Evolutionary conservation across 2,329 filamentous ascomycete species (phyloP).

Genomic region (Cytospora mali): DNA sequence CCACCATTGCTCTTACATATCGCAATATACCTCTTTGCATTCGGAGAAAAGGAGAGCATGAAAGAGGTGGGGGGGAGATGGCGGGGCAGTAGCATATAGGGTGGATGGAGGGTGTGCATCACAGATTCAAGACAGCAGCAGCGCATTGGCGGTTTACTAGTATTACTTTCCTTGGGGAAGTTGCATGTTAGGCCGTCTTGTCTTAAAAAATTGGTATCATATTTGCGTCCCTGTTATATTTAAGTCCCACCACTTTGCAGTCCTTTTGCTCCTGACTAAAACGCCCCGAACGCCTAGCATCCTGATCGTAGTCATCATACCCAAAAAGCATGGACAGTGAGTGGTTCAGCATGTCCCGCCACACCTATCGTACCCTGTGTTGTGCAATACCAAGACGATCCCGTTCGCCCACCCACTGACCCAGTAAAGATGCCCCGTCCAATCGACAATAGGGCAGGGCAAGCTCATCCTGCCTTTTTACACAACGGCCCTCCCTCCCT

Average conservation of each 20-base stretch:
- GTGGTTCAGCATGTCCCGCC: not conserved
- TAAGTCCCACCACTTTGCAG: conserved; percentile 4
- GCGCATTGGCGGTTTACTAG: not conserved
- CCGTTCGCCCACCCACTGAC: not conserved
- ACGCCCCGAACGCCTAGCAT: conserved; percentile 27
- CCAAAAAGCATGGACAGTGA: conserved; percentile 9
- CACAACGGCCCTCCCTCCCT: not conserved
- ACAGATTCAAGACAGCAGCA: not conserved
- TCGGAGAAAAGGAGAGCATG: conserved; percentile 12
- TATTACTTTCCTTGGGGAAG: conserved; percentile 4
- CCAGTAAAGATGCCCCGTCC: not conserved
- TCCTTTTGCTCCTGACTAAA: not conserved
- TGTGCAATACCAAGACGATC: not conserved
- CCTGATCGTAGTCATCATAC: conserved; percentile 21
- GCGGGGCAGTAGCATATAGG: conserved; percentile 1
- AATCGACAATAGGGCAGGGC: not conserved
- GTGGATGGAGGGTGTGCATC: not conserved
- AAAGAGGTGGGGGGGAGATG: not conserved
- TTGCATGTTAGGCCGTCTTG: conserved; percentile 15
- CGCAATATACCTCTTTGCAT: conserved; percentile 27
- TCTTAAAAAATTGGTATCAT: conserved; percentile 21
- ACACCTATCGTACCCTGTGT: not conserved
- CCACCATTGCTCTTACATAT: conserved; percentile 20
- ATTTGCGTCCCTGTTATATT: conserved; percentile 6
- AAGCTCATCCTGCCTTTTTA: too few relatives aligned